Conservation (phyloP, 2,329 filamentous ascomycete genomes). For the Ascochyta viciae-villosae region DNA sequence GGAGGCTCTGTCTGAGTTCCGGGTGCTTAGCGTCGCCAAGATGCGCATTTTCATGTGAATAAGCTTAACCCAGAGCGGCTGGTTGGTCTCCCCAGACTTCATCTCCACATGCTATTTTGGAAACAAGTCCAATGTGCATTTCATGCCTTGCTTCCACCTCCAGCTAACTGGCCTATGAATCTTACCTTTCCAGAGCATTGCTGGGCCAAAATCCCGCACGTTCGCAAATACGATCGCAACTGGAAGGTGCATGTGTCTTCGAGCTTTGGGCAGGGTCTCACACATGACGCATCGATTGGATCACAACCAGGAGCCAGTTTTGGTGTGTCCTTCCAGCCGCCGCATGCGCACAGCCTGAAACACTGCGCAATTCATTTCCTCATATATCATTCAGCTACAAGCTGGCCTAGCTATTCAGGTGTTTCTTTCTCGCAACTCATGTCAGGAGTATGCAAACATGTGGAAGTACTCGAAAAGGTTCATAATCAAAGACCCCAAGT, state of each 20-base stretch:
- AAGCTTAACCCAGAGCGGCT: conserved; percentile 25
- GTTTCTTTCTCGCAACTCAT: too few species aligned
- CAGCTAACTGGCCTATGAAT: not conserved
- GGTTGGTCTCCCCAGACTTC: conserved; percentile 24
- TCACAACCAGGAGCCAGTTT: conserved; percentile 11
- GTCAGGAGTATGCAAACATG: not conserved
- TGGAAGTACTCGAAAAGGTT: not conserved
- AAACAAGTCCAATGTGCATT: conserved; percentile 5
- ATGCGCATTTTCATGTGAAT: conserved; percentile 32
- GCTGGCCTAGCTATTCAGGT: not conserved
- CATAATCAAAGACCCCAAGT: not conserved
- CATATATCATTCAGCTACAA: not conserved
- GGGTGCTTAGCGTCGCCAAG: conserved; percentile 25
- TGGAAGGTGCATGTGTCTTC: not conserved
- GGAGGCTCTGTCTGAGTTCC: conserved; percentile 27
- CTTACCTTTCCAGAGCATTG: conserved; percentile 1
- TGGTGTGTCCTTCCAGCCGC: not conserved
- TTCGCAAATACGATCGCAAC: not conserved
- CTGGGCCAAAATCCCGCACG: not conserved
- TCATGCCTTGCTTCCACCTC: conserved; percentile 13
- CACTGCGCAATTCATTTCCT: conserved; percentile 2
- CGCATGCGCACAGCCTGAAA: conserved; percentile 6
- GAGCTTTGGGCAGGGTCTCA: conserved; percentile 17
- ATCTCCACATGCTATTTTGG: conserved; percentile 13
- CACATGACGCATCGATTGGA: conserved; percentile 20